Evolutionary conservation across 495 filamentous ascomycete species (phyloP).

Genomic region (Aspergillus saccharolyticus): DNA sequence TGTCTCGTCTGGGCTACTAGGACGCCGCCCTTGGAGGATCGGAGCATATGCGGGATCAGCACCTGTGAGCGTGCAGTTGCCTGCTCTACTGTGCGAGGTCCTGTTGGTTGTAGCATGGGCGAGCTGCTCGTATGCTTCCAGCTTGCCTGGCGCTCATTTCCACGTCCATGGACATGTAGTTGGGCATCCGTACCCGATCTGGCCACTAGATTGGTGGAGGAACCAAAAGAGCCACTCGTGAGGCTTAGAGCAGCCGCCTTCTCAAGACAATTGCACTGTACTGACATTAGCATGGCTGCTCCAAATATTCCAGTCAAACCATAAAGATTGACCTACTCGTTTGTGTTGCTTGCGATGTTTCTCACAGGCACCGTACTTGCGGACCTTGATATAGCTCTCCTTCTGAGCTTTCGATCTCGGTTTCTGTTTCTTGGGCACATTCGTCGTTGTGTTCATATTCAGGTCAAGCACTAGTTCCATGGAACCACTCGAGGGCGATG

Average conservation of each 20-base stretch:
- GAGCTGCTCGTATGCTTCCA: not conserved
- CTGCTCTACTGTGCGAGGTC: not conserved
- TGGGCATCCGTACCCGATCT: conserved; percentile 4
- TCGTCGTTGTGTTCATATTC: conserved; percentile 43
- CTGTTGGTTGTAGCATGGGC: not conserved
- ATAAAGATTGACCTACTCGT: conserved; percentile 27
- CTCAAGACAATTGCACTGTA: conserved; percentile 45
- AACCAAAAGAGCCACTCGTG: conserved; percentile 18
- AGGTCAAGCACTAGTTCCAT: conserved; percentile 44
- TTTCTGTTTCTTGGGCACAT: conserved; percentile 44
- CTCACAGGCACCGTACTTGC: conserved; percentile 43
- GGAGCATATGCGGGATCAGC: not conserved
- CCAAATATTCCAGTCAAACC: not conserved
- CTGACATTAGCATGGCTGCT: conserved; percentile 16
- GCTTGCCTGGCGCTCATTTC: not conserved
- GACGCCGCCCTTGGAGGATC: not conserved
- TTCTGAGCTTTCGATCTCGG: conserved; percentile 42
- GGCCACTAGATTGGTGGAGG: not conserved
- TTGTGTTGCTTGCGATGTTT: conserved; percentile 49
- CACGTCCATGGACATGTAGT: not conserved
- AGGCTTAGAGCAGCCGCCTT: conserved; percentile 27
- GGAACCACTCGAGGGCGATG: conserved; percentile 19
- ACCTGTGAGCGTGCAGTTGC: not conserved
- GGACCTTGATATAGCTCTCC: conserved; percentile 46
- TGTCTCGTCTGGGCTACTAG: not conserved